Base-by-base conservation (phyloP, 768 basidiomycete genomes). In the Bullera alba region DNA sequence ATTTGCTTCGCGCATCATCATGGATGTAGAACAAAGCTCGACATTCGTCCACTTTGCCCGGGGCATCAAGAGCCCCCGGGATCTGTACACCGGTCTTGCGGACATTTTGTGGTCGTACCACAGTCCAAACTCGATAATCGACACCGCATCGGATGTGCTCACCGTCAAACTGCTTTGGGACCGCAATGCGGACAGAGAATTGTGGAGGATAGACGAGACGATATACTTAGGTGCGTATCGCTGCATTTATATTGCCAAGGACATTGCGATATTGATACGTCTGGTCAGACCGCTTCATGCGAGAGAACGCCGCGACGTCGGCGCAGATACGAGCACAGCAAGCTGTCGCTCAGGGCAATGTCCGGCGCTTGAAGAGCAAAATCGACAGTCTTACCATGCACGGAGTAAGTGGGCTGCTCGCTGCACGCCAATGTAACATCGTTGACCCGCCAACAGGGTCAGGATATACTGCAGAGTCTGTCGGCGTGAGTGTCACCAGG, bases 231-330 rank as follows among this genome's bases (percentile, higher is more conserved):
- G 65, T 64, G 42, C 44, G 61, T 51, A 16, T 10, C 16, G 2
- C 5, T 27, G 14, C 7, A 10, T 3, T 21, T 30, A 28, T 51
- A 10, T 25, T 15, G 25, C 15, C 12, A 5, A 1, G 4, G 15
- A 16, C 5, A 39, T 17, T 32, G 12, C 46, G 46, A 22, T 8
- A 34, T 8, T 34, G 8, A n/a, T 8, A 8, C 32, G 32, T 22
- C 51, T 16, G 10, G 22, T 38, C 45, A 67, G 65, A 68, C 42
- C 66, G 66, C 5, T 68, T 62, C 45, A 30, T 65, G 50, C 46
- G 42, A 22, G 39, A 48, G 5, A 64, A 65, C 37, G 48, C 54
- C 0, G 46, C 56, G 1, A 53, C 54, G 44, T 41, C 60, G 10
- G 46, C 56, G 5, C 60, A 64, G 51, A 57, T 62, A 7, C 21